Evolutionary conservation across 306 rosid species (phyloP).

Genomic region (cucumber (Cucumis sativus)): DNA sequence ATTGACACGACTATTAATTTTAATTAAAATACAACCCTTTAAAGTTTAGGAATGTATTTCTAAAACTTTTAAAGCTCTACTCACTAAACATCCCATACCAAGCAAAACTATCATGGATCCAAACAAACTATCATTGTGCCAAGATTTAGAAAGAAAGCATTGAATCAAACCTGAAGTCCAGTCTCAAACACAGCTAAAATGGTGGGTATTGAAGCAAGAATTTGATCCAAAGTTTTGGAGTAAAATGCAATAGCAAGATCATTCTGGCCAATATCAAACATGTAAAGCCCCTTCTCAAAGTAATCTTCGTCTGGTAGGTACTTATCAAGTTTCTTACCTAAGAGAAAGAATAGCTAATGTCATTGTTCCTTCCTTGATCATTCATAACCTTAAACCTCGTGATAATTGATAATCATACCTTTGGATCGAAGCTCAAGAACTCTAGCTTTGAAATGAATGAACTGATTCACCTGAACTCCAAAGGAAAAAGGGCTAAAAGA

Average conservation of each 20-base stretch:
- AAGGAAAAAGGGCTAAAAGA: constrained; percentile 64
- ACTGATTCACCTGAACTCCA: constrained; percentile 67
- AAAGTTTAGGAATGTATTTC: too few species aligned
- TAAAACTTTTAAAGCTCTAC: neutral
- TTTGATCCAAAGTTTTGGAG: constrained; percentile 57
- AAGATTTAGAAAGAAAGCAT: neutral
- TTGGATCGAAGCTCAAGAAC: constrained; percentile 48
- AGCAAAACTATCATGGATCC: neutral
- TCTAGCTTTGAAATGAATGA: constrained; percentile 53
- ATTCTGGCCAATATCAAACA: constrained; percentile 92
- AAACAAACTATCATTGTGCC: neutral
- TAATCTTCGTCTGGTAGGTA: constrained; percentile 47
- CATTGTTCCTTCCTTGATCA: neutral
- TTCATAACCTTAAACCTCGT: neutral
- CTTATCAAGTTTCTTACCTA: constrained; percentile 31
- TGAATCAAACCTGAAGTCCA: constrained; percentile 50
- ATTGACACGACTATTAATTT: too few species aligned
- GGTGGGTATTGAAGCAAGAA: constrained; percentile 59
- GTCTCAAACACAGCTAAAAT: constrained; percentile 55
- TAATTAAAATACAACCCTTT: too few species aligned
- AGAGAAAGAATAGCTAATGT: neutral
- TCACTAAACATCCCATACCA: neutral
- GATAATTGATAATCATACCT: constrained; percentile 19
- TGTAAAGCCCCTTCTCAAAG: constrained; percentile 62
- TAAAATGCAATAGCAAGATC: constrained; percentile 80